These are phyloP conservation scores for Hypoxylon intermedium DNA, from an alignment of 495 filamentous ascomycete species.

Conservation along the genomic window DNA sequence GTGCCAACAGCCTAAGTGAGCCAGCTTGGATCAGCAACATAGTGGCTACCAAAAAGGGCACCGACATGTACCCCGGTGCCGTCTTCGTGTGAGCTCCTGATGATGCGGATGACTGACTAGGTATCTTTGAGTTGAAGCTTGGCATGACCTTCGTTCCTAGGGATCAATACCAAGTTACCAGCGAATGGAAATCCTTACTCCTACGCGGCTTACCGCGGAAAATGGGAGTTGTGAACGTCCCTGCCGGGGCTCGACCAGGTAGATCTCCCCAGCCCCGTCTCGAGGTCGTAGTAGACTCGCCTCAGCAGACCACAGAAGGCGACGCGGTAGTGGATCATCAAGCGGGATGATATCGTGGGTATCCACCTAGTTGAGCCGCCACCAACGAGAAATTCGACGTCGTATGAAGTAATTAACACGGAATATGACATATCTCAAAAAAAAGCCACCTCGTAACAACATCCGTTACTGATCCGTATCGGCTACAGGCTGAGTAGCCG, in stretches of 20 bases:
- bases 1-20: constrained; percentile 14
- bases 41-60: background rate
- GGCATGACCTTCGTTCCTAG: background rate
- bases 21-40: constrained; percentile 4
- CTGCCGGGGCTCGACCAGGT: too few relatives aligned
- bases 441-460: constrained; percentile 1
- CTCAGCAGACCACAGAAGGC: background rate
- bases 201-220: too few relatives aligned
- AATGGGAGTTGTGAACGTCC: too few relatives aligned
- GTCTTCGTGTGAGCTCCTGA: background rate
- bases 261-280: too few relatives aligned
- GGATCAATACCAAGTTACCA: background rate
- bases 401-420: background rate
- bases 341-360: constrained; percentile 11
- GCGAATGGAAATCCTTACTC: too few relatives aligned
- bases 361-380: constrained; percentile 5
- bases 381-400: background rate
- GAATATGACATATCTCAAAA: constrained; percentile 1
- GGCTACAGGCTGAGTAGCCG: constrained; percentile 2
- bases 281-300: background rate
- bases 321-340: constrained; percentile 2
- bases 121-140: background rate
- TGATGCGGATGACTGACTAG: background rate
- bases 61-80: background rate
- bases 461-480: background rate